Evolutionary conservation across 2,329 filamentous ascomycete species (phyloP).

Genomic region (Aspergillus intermedius): DNA sequence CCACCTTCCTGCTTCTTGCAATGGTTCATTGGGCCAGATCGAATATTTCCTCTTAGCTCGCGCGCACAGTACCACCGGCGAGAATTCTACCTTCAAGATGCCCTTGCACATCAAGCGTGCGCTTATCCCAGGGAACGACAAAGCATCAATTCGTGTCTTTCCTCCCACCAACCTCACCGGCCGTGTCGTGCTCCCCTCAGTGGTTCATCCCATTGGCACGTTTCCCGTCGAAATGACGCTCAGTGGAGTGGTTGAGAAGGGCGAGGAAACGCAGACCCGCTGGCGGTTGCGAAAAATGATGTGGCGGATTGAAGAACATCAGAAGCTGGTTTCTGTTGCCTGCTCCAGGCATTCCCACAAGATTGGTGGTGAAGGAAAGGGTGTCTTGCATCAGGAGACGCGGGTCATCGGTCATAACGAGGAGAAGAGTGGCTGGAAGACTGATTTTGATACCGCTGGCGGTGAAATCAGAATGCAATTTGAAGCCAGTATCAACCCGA

Average conservation of each 20-base stretch:
- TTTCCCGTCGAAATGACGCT: constrained; percentile 75
- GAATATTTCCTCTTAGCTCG: constrained; percentile 72
- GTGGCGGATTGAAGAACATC: constrained; percentile 87
- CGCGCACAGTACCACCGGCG: constrained; percentile 54
- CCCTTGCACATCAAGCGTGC: constrained; percentile 71
- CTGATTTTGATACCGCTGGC: constrained; percentile 59
- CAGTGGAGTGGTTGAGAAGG: constrained; percentile 74
- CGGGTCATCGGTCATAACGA: constrained; percentile 75
- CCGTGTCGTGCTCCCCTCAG: constrained; percentile 70
- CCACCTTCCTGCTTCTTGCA: constrained; percentile 75
- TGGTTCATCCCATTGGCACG: constrained; percentile 78
- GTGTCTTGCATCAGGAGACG: constrained; percentile 65
- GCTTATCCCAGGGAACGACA: constrained; percentile 70
- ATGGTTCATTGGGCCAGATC: constrained; percentile 65
- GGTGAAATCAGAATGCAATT: constrained; percentile 81
- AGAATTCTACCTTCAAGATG: constrained; percentile 59
- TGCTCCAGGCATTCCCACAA: constrained; percentile 69
- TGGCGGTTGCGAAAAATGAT: constrained; percentile 89
- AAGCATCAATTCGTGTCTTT: constrained; percentile 88
- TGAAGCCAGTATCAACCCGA: constrained; percentile 55
- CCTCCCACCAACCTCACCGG: constrained; percentile 91
- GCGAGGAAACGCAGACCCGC: constrained; percentile 62
- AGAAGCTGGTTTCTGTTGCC: constrained; percentile 70
- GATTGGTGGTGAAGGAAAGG: constrained; percentile 60
- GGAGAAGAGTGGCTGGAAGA: constrained; percentile 86